phyloP scores from a whole-genome alignment of 352 stramenopile genomes.

The Globisporangium orthogonon region DNA sequence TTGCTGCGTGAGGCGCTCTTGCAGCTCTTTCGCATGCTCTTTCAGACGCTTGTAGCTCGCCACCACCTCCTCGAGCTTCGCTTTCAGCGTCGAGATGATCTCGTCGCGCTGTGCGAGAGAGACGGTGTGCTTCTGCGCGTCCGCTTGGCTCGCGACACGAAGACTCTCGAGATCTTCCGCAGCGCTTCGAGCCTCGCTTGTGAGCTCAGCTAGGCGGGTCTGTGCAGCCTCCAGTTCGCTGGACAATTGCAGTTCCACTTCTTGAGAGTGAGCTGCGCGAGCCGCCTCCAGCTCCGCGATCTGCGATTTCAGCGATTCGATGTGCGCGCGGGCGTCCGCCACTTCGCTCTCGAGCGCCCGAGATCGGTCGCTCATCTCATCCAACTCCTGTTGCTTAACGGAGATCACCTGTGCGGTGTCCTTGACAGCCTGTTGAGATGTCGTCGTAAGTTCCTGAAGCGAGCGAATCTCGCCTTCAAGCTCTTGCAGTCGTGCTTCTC shows the following conservation, averaged over 20 bases:
- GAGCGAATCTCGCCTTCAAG: background rate
- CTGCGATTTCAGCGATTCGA: background rate
- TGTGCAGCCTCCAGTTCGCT: slow-evolving; percentile 18
- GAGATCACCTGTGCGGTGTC: background rate
- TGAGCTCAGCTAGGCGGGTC: slow-evolving; percentile 18
- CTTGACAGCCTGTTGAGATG: background rate
- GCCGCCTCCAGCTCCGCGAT: slow-evolving; percentile 11
- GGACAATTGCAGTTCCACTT: slow-evolving; percentile 5
- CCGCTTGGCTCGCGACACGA: slow-evolving; percentile 4
- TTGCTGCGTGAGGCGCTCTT: slow-evolving; percentile 34
- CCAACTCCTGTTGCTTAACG: background rate
- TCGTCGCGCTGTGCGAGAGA: slow-evolving; percentile 30
- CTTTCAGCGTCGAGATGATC: slow-evolving; percentile 43
- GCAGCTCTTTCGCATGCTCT: slow-evolving; percentile 31
- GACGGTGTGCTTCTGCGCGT: background rate
- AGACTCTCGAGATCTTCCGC: slow-evolving; percentile 16
- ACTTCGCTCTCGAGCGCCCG: background rate
- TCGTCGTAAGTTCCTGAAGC: background rate
- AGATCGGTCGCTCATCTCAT: background rate
- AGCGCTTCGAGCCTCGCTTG: slow-evolving; percentile 3
- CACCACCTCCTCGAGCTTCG: slow-evolving; percentile 59
- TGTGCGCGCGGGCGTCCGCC: background rate
- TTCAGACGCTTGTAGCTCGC: slow-evolving; percentile 56
- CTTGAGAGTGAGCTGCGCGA: slow-evolving; percentile 14
- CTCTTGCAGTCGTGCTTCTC: background rate